These are phyloP conservation scores for Staphylotrichum longicolle DNA, from an alignment of 495 filamentous ascomycete species.

Conservation along the genomic window DNA sequence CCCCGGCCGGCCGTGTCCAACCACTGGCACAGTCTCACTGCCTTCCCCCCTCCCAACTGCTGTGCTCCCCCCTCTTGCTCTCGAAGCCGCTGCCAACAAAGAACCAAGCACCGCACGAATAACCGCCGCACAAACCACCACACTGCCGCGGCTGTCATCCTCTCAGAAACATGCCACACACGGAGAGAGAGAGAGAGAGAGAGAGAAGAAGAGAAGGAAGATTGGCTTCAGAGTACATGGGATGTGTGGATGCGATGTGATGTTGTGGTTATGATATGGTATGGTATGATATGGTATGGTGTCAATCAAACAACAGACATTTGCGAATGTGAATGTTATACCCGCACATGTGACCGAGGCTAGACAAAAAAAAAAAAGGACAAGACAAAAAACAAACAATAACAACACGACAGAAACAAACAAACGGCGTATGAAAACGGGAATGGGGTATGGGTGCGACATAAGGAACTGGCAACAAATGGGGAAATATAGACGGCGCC, in stretches of 20 bases:
- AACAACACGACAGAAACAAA: no score
- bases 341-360: background rate
- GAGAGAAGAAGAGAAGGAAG: no score
- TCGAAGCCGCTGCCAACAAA: background rate
- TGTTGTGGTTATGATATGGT: constrained; percentile 1
- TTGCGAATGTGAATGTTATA: constrained; percentile 14
- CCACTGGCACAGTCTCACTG: no score
- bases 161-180: background rate
- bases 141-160: no score
- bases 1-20: no score
- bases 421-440: constrained; percentile 16
- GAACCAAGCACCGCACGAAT: background rate
- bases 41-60: no score
- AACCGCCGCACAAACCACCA: background rate
- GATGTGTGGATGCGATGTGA: background rate
- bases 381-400: background rate
- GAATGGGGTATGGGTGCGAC: background rate
- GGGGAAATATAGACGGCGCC: constrained; percentile 7
- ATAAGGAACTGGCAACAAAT: constrained; percentile 1
- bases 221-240: constrained; percentile 10
- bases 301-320: constrained; percentile 8
- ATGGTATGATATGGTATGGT: constrained; percentile 7
- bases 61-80: no score
- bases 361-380: constrained; percentile 10
- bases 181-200: no score